Evolutionary conservation across 2,329 filamentous ascomycete genomes (phyloP), one percentile per base, ranked within the genome.

Genomic region (Parastagonospora avenae): DNA sequence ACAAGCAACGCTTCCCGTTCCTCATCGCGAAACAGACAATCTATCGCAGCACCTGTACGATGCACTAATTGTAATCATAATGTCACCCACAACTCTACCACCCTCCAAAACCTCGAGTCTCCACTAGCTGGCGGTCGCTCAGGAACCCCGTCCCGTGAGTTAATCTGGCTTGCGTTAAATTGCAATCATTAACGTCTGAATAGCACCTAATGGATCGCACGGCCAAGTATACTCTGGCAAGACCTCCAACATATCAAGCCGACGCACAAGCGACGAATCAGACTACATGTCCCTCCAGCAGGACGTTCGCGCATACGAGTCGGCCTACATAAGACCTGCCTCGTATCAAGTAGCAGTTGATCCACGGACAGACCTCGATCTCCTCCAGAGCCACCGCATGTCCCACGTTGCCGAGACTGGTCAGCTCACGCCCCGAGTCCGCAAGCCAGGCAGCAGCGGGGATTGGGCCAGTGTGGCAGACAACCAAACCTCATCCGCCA

Each of bases 401-500:
- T 80, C 78, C 5, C 79, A 80, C 55, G 78, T 77, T 29, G 79
- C 79, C 14, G 79, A 81, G 63, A 80, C 77, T 31, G 79, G 79
- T 12, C 78, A 80, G 54, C 69, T 81, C 40, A 73, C 72, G 27
- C 75, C 74, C 16, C 59, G 75, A 52, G 67, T 72, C 32, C 73
- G 74, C 48, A 68, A 63, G 55, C 68, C 70, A 55, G 68, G 66
- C 48, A 60, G 64, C 48, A 74, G 70, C 48, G 70, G 66, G 52
- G 73, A 75, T 46, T 75, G 72, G 70, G 66, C 71, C 28, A 72
- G 66, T 52, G 60, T 67, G 15, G 63, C 64, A n/a, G 67, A 72
- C 10, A 69, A 69, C 42, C 48, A 67, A 24, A 65, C 62, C 42
- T 60, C 54, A 12, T 64, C 66, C 12, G 43, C 58, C 57, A 72